Conservation (phyloP, 768 basidiomycete species). For the Pulveroboletus sp. region DNA sequence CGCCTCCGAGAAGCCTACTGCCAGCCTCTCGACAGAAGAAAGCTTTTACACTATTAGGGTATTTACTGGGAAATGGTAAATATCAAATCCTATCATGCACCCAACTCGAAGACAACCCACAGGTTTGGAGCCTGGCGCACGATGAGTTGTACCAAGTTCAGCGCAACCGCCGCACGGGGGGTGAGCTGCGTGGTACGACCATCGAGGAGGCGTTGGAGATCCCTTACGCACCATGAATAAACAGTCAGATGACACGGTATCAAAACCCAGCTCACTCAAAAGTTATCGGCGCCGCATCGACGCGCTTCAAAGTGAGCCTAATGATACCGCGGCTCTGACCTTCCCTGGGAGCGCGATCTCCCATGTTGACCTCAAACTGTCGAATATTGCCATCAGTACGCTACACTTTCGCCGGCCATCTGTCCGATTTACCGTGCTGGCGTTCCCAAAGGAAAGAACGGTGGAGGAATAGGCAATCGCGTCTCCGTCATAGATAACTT, state of each 20-base stretch:
- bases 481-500: conserved; percentile 46
- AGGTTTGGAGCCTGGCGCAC: conserved; percentile 46
- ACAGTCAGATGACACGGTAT: not conserved
- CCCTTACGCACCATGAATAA: conserved; percentile 14
- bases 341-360: conserved; percentile 18
- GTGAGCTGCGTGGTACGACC: conserved; percentile 24
- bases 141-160: conserved; percentile 48
- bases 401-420: not conserved
- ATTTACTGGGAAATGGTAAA: conserved; percentile 29
- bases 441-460: conserved; percentile 30
- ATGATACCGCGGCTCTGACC: conserved; percentile 26
- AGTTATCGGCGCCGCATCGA: conserved; percentile 35
- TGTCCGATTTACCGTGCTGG: conserved; percentile 25
- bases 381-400: not conserved
- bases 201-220: conserved; percentile 24
- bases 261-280: conserved; percentile 29
- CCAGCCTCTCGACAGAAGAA: conserved; percentile 41
- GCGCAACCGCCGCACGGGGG: conserved; percentile 33
- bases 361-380: conserved; percentile 38
- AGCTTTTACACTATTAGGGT: conserved; percentile 45
- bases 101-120: conserved; percentile 28
- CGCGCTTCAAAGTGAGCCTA: conserved; percentile 35
- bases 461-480: conserved; percentile 40
- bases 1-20: conserved; percentile 22
- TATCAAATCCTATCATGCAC: not conserved